phyloP scores from a whole-genome alignment of 306 rosid species.

The Delonix regia region DNA sequence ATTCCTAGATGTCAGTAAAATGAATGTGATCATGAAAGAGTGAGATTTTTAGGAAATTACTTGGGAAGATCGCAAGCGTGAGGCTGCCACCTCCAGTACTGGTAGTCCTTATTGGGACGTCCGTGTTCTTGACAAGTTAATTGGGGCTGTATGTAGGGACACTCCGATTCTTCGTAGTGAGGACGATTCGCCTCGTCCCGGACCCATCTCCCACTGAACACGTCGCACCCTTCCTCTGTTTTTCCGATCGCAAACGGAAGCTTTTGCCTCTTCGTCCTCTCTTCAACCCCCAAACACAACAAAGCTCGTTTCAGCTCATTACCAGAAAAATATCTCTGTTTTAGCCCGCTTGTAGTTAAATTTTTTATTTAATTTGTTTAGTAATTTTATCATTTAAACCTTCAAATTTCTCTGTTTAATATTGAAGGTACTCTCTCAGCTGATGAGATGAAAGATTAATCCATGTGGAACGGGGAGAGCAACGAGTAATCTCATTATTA shows the following conservation, averaged over 20 bases:
- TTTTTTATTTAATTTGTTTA: too few species aligned
- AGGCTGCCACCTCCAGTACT: slow-evolving; percentile 94
- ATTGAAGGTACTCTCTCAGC: too few species aligned
- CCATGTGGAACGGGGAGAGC: too few species aligned
- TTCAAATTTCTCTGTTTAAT: too few species aligned
- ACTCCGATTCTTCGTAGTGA: slow-evolving; percentile 81
- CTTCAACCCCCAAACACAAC: slow-evolving; percentile 32
- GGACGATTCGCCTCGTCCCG: slow-evolving; percentile 77
- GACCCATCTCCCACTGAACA: slow-evolving; percentile 86
- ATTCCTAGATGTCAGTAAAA: too few species aligned
- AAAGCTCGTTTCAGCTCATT: background rate
- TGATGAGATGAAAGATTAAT: too few species aligned
- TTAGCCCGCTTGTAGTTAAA: too few species aligned
- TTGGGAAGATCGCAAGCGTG: slow-evolving; percentile 80
- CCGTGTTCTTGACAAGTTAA: slow-evolving; percentile 87
- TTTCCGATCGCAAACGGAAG: slow-evolving; percentile 65
- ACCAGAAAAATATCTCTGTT: background rate
- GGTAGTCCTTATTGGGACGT: slow-evolving; percentile 76
- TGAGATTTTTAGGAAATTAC: slow-evolving; percentile 34
- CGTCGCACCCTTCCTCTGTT: slow-evolving; percentile 69
- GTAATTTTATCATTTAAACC: too few species aligned
- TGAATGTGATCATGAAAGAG: too few species aligned
- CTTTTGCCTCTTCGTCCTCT: slow-evolving; percentile 53
- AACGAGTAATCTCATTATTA: too few species aligned
- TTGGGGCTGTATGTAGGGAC: slow-evolving; percentile 97